Base-by-base conservation (phyloP, 495 filamentous ascomycete genomes). In the Physcia stellaris region DNA sequence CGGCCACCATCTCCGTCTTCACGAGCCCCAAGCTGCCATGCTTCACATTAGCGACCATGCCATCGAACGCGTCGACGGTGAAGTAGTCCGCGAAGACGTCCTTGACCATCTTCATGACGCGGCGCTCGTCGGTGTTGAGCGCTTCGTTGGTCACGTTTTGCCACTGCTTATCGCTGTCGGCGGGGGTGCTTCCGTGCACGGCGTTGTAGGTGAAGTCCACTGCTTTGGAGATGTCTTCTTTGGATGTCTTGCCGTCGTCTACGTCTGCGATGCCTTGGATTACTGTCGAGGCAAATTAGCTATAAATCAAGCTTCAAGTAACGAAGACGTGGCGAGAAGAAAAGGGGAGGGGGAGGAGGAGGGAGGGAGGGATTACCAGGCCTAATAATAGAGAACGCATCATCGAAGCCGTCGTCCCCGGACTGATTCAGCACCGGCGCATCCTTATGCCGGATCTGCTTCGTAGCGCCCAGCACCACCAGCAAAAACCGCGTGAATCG, bases 401-500 rank as follows among this genome's bases (percentile, higher is more conserved):
- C 43, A 13, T 67, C 62, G 35, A 66, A 67, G 20, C 44, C 55
- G 0, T 63, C 49, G 35, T 66, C 63, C 21, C 65, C 56, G 18
- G 49, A 56, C 34, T 66, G 54, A 19, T 24, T 53, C 4, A 61
- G 12, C 1, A 61, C 47, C 6, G 47, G 43, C 13, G 50, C 41
- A 3, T 66, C 56, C 21, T 55, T 47, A 4, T 35, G 6, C 2
- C 48, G 37, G 30, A 72, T 68, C 49, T 70, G 68, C 45, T 59
- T 58, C 6, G 51, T 42, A 1, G 61, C 54, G 27, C 54, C 64
- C 32, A 56, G 32, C 2, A 70, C 61, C 4, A 68, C 55, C 2
- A 72, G 35, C 19, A 68, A 39, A 54, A 72, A 72, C 7, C 67
- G 58, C 0, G 61, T 63, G 38, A 68, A 72, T 19, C 58, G 50